These are phyloP conservation scores for Sporothrix mexicana DNA, from an alignment of 2,329 filamentous ascomycete genomes.

Conservation along the genomic window DNA sequence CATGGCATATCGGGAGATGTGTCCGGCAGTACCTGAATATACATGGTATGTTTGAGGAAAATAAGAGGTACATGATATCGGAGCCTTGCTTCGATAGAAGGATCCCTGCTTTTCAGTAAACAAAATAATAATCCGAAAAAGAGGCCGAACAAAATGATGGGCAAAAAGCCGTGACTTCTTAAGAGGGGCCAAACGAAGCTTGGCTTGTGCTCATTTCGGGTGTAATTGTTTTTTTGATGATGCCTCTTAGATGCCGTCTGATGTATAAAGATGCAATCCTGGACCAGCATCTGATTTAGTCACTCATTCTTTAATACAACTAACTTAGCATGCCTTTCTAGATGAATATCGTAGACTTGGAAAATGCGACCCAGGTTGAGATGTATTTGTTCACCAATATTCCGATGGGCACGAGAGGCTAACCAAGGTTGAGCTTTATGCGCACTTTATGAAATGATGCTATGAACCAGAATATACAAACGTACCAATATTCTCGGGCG, in stretches of 20 bases:
- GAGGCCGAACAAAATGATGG: conserved; percentile 15
- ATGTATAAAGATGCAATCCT: too few species aligned
- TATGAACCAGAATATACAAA: not conserved
- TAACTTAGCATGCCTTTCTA: not conserved
- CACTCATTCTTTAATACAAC: not conserved
- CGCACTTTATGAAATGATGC: too few species aligned
- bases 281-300: not conserved
- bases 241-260: not conserved
- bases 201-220: conserved; percentile 21
- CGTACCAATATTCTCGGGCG: not conserved
- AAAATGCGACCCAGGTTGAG: not conserved
- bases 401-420: too few species aligned
- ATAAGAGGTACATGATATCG: not conserved
- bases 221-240: not conserved
- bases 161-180: not conserved
- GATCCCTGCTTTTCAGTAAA: not conserved
- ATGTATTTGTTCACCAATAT: not conserved
- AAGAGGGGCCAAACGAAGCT: not conserved
- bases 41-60: not conserved
- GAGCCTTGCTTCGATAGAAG: not conserved
- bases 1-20: conserved; percentile 7
- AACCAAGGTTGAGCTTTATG: too few species aligned
- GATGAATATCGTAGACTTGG: not conserved
- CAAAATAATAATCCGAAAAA: conserved; percentile 29
- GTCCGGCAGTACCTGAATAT: conserved; percentile 5